phyloP scores from a whole-genome alignment of 352 stramenopile genomes.

The Globisporangium paddicum region DNA sequence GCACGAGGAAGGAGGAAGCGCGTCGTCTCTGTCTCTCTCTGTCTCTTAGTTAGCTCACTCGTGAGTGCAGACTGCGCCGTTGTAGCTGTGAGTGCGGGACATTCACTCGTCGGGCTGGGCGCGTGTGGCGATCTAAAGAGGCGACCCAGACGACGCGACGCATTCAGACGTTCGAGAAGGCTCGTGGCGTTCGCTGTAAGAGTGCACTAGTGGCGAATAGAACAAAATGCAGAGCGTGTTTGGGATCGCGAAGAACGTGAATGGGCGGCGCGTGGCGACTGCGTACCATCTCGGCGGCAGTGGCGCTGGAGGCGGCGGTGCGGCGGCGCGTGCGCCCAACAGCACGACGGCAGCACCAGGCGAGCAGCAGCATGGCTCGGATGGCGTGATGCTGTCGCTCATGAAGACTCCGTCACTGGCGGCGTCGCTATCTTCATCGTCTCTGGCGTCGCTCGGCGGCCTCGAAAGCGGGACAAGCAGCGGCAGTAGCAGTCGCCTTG shows the following conservation, averaged over 20 bases:
- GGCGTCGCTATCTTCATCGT: conserved; percentile 11
- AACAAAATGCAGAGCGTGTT: conserved; percentile 48
- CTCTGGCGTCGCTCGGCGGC: conserved; percentile 1
- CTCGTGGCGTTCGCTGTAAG: background rate
- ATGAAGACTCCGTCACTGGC: conserved; percentile 9
- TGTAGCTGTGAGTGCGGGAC: too few species aligned
- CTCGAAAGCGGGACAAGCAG: background rate
- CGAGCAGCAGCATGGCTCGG: background rate
- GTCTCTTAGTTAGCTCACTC: too few species aligned
- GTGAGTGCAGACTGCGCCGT: too few species aligned
- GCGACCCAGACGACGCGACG: too few species aligned
- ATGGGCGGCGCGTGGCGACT: conserved; percentile 47
- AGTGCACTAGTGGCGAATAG: background rate
- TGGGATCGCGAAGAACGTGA: conserved; percentile 65
- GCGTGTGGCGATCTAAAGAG: too few species aligned
- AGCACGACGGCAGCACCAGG: conserved; percentile 1
- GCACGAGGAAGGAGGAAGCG: background rate
- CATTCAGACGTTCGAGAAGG: background rate
- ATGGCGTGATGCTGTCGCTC: conserved; percentile 4
- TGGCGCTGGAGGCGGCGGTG: background rate
- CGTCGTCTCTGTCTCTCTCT: background rate
- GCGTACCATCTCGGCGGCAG: conserved; percentile 50
- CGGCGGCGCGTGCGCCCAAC: background rate
- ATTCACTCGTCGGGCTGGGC: too few species aligned
- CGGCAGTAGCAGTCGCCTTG: background rate